Conservation (phyloP, 2,329 filamentous ascomycete genomes). For the Pestalotiopsis sp. region DNA sequence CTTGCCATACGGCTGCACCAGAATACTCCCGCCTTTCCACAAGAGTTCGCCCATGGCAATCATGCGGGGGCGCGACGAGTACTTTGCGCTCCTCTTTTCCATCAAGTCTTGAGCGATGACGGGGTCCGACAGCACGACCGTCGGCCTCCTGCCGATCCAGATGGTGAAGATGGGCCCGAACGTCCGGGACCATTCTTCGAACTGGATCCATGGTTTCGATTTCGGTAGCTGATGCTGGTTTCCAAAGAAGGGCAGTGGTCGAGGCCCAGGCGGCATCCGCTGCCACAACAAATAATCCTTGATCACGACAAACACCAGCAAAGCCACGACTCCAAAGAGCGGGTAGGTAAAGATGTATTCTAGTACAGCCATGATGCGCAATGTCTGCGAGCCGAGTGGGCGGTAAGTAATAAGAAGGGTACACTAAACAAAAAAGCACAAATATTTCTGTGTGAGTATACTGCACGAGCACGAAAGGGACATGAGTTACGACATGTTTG, state of each 20-base stretch:
- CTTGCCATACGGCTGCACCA: conserved; percentile 2
- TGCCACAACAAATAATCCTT: conserved; percentile 3
- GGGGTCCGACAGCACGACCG: neutral
- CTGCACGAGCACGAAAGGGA: too few species aligned
- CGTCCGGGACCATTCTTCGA: neutral
- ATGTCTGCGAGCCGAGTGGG: too few species aligned
- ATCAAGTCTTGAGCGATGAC: conserved; percentile 2
- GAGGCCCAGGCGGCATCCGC: conserved; percentile 1
- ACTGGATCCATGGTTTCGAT: conserved; percentile 7
- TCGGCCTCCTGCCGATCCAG: neutral
- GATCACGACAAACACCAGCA: neutral
- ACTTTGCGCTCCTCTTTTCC: conserved; percentile 9
- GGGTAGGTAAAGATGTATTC: neutral
- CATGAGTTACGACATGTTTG: too few species aligned
- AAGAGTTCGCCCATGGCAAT: conserved; percentile 9
- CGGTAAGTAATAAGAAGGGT: too few species aligned
- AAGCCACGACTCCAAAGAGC: neutral
- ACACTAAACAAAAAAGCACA: too few species aligned
- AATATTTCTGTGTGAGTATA: too few species aligned
- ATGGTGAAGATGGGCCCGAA: conserved; percentile 9
- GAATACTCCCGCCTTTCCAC: neutral
- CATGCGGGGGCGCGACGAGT: conserved; percentile 8
- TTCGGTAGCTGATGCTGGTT: conserved; percentile 5
- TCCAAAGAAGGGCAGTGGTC: neutral
- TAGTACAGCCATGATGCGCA: neutral